Evolutionary conservation across 2,329 filamentous ascomycete genomes (phyloP).

Genomic region (Epichloe sylvatica): DNA sequence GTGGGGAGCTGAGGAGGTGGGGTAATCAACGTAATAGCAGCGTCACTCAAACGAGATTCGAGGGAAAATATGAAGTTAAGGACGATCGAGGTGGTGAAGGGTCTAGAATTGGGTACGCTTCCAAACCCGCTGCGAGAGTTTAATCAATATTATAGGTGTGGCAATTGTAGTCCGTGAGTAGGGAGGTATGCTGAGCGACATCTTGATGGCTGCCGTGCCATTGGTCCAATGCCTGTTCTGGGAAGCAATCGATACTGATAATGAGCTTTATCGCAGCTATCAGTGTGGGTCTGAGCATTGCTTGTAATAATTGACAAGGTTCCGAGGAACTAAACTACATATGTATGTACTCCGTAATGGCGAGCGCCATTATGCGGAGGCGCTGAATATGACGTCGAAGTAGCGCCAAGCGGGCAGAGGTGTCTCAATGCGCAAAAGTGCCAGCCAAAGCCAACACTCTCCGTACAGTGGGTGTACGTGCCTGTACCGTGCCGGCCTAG

Average conservation of each 20-base stretch:
- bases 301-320: neutral
- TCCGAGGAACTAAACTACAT: neutral
- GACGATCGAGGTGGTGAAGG: neutral
- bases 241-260: neutral
- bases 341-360: neutral
- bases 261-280: neutral
- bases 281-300: neutral
- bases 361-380: neutral
- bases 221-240: neutral
- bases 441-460: too few relatives aligned
- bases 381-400: constrained; percentile 4
- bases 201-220: neutral
- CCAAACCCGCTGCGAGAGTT: neutral
- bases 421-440: too few relatives aligned
- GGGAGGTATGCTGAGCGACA: neutral
- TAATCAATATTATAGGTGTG: neutral
- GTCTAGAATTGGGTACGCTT: neutral
- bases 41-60: neutral
- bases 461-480: too few relatives aligned
- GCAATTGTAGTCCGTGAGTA: neutral
- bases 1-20: neutral
- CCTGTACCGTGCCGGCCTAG: too few relatives aligned
- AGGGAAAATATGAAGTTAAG: neutral
- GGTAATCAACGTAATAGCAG: neutral
- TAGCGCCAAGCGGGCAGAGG: neutral